Conservation (phyloP, 1,284 basidiomycete species). For the Leccinum angustisporum region DNA sequence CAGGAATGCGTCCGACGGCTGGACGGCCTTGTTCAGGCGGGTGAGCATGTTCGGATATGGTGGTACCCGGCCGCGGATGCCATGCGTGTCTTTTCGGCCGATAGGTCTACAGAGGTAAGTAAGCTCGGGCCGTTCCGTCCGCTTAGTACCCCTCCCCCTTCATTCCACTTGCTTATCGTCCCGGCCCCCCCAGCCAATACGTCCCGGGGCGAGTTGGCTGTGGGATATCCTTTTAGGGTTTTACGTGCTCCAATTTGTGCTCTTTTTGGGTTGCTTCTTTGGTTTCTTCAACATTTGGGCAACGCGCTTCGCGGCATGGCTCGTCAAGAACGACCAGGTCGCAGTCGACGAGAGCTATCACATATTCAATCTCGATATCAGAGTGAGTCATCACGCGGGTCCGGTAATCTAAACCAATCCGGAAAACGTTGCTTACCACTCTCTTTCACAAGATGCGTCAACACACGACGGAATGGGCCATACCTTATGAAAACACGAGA, state of each 20-base stretch:
- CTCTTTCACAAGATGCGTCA: slow-evolving; percentile 55
- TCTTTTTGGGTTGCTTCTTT: slow-evolving; percentile 69
- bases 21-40: slow-evolving; percentile 58
- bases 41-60: slow-evolving; percentile 91
- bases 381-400: slow-evolving; percentile 46
- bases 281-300: slow-evolving; percentile 55
- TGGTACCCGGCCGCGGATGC: slow-evolving; percentile 88
- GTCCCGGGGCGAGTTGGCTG: slow-evolving; percentile 60
- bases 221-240: slow-evolving; percentile 69
- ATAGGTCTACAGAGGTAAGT: slow-evolving; percentile 77
- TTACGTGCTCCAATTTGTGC: slow-evolving; percentile 78
- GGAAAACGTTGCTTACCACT: neutral
- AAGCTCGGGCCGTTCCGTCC: slow-evolving; percentile 1
- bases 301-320: slow-evolving; percentile 61
- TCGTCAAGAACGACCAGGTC: slow-evolving; percentile 48
- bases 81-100: slow-evolving; percentile 73
- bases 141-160: neutral
- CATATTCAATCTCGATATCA: slow-evolving; percentile 84
- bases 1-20: slow-evolving; percentile 60
- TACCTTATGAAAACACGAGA: slow-evolving; percentile 68
- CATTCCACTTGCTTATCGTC: slow-evolving; percentile 1
- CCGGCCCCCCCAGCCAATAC: slow-evolving; percentile 41
- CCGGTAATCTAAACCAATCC: slow-evolving; percentile 15
- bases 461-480: slow-evolving; percentile 91
- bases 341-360: slow-evolving; percentile 72